Evolutionary conservation across 2,329 filamentous ascomycete genomes (phyloP).

Genomic region (Neonectria ditissima): DNA sequence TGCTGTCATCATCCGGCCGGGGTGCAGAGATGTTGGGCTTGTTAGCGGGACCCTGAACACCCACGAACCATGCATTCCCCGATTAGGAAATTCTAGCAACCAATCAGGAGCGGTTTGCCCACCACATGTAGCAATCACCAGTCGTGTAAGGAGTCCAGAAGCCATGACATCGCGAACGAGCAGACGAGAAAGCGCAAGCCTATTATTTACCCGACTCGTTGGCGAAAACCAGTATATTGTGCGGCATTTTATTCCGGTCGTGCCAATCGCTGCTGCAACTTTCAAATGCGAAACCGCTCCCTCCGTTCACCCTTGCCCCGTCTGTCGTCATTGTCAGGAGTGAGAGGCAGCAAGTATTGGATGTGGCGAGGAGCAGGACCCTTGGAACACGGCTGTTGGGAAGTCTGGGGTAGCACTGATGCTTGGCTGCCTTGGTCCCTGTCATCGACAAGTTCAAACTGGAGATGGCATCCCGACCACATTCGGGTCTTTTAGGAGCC

Average conservation of each 20-base stretch:
- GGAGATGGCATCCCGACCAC: background rate
- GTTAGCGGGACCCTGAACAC: conserved; percentile 16
- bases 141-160: conserved; percentile 32
- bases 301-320: conserved; percentile 10
- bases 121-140: conserved; percentile 43
- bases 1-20: conserved; percentile 6
- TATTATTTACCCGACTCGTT: background rate
- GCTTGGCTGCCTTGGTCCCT: conserved; percentile 1
- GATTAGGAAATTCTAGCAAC: conserved; percentile 21
- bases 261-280: conserved; percentile 3
- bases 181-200: conserved; percentile 14
- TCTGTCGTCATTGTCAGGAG: conserved; percentile 1
- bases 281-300: conserved; percentile 5
- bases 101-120: conserved; percentile 37
- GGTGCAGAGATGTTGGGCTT: conserved; percentile 25
- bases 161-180: conserved; percentile 13
- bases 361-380: background rate
- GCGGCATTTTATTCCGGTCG: conserved; percentile 26
- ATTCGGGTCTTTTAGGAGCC: conserved; percentile 21
- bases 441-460: conserved; percentile 5
- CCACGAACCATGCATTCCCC: conserved; percentile 23
- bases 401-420: conserved; percentile 17
- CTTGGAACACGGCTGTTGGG: background rate
- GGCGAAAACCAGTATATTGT: conserved; percentile 10
- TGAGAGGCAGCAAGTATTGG: background rate